Percentiles rank a stretch among this genome's conserved stretches.
Conservation (phyloP, 1,284 basidiomycete species). For the Trichosporon sp. region DNA sequence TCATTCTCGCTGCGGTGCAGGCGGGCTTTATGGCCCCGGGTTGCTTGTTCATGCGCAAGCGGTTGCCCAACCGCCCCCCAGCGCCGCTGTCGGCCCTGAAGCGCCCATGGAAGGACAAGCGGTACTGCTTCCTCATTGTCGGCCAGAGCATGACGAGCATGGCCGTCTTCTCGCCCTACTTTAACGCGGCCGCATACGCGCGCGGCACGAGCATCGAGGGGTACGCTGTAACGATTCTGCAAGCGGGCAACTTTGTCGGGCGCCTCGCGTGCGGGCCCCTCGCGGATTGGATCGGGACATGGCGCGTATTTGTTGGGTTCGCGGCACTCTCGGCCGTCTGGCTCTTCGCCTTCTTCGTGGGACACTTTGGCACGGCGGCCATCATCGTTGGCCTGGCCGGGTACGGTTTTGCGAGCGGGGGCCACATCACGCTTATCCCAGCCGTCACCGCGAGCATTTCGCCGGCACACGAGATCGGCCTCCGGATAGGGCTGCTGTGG, state of each 20-base stretch:
- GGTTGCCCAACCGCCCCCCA: slow-evolving; percentile 20
- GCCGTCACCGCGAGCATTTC: slow-evolving; percentile 39
- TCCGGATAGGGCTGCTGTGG: slow-evolving; percentile 46
- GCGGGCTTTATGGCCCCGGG: slow-evolving; percentile 24
- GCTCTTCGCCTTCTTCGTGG: slow-evolving; percentile 26
- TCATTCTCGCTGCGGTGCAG: slow-evolving; percentile 23
- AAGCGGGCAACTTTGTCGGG: slow-evolving; percentile 12
- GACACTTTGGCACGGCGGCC: slow-evolving; percentile 17
- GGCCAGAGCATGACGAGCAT: slow-evolving; percentile 17
- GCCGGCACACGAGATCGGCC: slow-evolving; percentile 43
- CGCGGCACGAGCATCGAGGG: not conserved
- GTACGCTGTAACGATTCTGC: slow-evolving; percentile 6
- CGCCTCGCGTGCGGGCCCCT: slow-evolving; percentile 13
- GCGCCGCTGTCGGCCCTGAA: slow-evolving; percentile 16
- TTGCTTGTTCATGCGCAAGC: slow-evolving; percentile 24
- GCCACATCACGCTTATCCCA: slow-evolving; percentile 37
- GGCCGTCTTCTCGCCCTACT: slow-evolving; percentile 13
- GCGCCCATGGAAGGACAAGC: slow-evolving; percentile 16
- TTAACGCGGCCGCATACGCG: slow-evolving; percentile 7
- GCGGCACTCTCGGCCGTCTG: slow-evolving; percentile 16
- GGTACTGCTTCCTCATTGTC: slow-evolving; percentile 14
- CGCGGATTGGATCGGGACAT: slow-evolving; percentile 17
- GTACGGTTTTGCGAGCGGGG: slow-evolving; percentile 37
- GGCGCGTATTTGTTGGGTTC: slow-evolving; percentile 10
- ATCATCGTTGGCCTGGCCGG: slow-evolving; percentile 38